Base-by-base conservation (phyloP, 352 stramenopile genomes). In the Heterotrichella gracilis region DNA sequence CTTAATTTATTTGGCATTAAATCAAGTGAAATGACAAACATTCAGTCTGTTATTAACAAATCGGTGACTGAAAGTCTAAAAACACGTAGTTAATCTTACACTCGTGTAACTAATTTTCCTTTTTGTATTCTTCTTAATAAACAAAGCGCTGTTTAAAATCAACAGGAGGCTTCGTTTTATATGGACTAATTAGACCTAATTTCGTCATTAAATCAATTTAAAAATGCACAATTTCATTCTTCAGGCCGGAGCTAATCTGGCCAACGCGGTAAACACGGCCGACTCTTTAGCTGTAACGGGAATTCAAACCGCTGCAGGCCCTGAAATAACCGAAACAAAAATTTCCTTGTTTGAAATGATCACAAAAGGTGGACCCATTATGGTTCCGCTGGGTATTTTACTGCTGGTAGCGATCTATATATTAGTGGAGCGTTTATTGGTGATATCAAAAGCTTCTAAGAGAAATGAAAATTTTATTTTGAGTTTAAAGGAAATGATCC, bases 401-500 rank as follows among this genome's bases (percentile, higher is more conserved):
- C 32, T 53, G 32, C 32, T 53, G 9, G n/a, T 53, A 17, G 9
- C 32, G 9, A 53, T 53, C n/a, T 53, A 53, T 53, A 53, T 53
- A 53, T 53, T 53, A n/a, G 32, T 53, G 9, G 32, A 53, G 32
- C 9, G 32, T 9, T 53, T 53, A n/a, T n/a, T 53, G 32, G 32
- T 53, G 32, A 53, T 53, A 53, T 9, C 9, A 9, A 53, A 53
- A 53, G 32, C 32, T 53, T 53, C 32, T n/a, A 53, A 53, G n/a
- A 53, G n/a, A 53, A 53, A 9, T n/a, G 32, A 53, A 17, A 53
- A 53, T n/a, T n/a, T 53, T 9, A n/a, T 53, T 53, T 53, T 53
- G 32, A 53, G 32, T 53, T 53, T 53, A 53, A 53, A 53, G n/a
- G 32, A 53, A n/a, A 53, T 53, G 32, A 53, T 53, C 32, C 32